These are phyloP conservation scores for Fraxinus greggii DNA, from an alignment of 305 asterid species.

Conservation along the genomic window DNA sequence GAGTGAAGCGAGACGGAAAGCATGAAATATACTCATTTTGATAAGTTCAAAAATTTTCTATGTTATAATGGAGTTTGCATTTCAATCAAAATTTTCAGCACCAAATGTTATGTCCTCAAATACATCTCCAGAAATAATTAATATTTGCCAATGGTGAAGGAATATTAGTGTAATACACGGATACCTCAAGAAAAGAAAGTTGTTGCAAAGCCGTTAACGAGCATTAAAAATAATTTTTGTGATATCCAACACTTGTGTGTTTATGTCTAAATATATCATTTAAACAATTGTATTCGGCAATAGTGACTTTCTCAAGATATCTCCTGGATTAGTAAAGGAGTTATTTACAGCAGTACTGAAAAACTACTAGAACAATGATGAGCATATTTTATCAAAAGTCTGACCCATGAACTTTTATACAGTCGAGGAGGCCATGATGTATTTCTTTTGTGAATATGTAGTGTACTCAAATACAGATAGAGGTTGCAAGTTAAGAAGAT, in stretches of 20 bases:
- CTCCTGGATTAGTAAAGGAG: slow-evolving; percentile 11
- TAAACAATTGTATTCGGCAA: not conserved
- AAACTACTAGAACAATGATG: not conserved
- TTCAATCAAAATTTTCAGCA: not conserved
- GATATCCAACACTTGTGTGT: not conserved
- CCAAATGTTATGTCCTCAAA: not conserved
- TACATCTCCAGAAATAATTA: not conserved
- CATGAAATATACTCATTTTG: not conserved
- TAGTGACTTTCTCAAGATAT: not conserved
- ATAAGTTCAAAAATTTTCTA: not conserved
- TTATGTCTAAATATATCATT: not conserved
- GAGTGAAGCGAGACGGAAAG: not conserved
- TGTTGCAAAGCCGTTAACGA: not conserved
- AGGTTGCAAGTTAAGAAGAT: not conserved
- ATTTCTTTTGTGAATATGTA: not conserved
- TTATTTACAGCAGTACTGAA: not conserved
- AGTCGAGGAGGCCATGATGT: not conserved
- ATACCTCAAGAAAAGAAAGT: not conserved
- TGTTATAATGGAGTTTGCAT: not conserved
- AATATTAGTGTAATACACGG: not conserved
- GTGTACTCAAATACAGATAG: not conserved
- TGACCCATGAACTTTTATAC: not conserved
- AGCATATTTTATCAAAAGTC: not conserved
- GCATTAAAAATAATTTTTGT: not conserved
- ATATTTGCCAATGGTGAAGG: not conserved